These are phyloP conservation scores for Triticum turgidum DNA, from an alignment of 176 grass and related monocot genomes.

Conservation along the genomic window DNA sequence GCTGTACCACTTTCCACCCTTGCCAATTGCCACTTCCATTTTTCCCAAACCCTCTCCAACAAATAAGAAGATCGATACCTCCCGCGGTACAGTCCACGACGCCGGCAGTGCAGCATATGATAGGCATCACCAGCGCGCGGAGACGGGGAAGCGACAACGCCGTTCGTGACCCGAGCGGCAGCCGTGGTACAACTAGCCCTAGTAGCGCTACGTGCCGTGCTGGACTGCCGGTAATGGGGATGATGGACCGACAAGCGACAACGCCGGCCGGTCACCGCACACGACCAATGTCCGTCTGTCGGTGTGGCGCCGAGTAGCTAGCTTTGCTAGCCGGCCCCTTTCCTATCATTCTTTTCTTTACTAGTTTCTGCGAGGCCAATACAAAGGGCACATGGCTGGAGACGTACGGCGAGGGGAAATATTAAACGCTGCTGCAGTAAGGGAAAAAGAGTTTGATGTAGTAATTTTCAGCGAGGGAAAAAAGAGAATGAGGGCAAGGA, in stretches of 20 bases:
- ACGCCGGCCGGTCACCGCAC: slow-evolving; percentile 44
- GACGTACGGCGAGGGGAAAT: neutral
- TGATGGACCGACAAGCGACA: slow-evolving; percentile 9
- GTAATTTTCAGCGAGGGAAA: neutral
- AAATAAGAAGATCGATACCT: neutral
- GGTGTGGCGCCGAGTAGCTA: neutral
- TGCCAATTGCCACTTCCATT: neutral
- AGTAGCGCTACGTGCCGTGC: neutral
- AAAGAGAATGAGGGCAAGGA: neutral
- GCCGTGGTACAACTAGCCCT: neutral
- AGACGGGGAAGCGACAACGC: slow-evolving; percentile 30
- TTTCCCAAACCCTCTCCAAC: neutral
- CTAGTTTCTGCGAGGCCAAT: neutral
- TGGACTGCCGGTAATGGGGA: too few species aligned
- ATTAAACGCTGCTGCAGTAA: neutral
- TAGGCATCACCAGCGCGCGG: neutral
- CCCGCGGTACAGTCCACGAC: neutral
- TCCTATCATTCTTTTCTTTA: neutral
- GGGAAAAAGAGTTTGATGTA: too few species aligned
- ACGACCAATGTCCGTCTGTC: slow-evolving; percentile 30
- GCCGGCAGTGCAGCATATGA: neutral
- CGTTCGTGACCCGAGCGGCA: slow-evolving; percentile 3
- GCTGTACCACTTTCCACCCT: neutral
- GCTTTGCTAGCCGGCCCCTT: neutral
- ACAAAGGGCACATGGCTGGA: neutral